Evolutionary conservation across 2,329 filamentous ascomycete species (phyloP).

Genomic region (Nectriaceae sp.): DNA sequence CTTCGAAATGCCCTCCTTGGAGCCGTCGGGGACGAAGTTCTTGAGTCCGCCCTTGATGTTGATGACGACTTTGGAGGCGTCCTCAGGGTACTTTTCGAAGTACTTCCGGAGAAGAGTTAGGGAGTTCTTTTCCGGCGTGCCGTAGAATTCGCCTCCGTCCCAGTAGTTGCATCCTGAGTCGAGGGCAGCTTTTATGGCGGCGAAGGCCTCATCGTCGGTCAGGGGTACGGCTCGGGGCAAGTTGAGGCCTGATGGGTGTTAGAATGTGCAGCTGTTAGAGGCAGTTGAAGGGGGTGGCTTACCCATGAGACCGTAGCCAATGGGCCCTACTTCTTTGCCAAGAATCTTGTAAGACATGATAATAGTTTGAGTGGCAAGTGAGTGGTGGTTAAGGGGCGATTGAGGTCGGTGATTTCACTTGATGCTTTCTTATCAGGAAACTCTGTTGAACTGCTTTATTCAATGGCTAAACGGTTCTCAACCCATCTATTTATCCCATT

Average conservation of each 20-base stretch:
- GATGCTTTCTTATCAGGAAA: background rate
- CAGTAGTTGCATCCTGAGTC: slow-evolving; percentile 45
- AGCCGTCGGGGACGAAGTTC: slow-evolving; percentile 46
- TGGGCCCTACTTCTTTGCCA: slow-evolving; percentile 23
- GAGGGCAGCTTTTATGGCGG: slow-evolving; percentile 55
- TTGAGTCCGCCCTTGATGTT: slow-evolving; percentile 58
- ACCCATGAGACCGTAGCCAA: slow-evolving; percentile 30
- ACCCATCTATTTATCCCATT: slow-evolving; percentile 2
- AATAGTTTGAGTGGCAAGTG: background rate
- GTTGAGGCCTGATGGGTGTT: slow-evolving; percentile 19
- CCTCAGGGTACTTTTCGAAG: slow-evolving; percentile 60
- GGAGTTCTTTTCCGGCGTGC: slow-evolving; percentile 52
- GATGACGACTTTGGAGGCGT: slow-evolving; percentile 60
- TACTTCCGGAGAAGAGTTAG: slow-evolving; percentile 61
- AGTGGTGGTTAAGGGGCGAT: background rate
- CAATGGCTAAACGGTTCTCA: background rate
- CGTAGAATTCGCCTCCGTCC: slow-evolving; percentile 66
- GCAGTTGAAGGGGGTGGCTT: slow-evolving; percentile 10
- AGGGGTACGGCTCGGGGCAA: slow-evolving; percentile 11
- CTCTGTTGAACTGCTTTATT: background rate
- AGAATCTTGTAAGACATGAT: slow-evolving; percentile 26
- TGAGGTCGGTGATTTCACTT: background rate
- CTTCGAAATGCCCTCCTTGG: slow-evolving; percentile 50
- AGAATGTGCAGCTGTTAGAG: slow-evolving; percentile 7
- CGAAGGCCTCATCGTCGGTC: slow-evolving; percentile 44